Base-by-base conservation (phyloP, 2,329 filamentous ascomycete genomes). In the Aquanectria penicillioides region DNA sequence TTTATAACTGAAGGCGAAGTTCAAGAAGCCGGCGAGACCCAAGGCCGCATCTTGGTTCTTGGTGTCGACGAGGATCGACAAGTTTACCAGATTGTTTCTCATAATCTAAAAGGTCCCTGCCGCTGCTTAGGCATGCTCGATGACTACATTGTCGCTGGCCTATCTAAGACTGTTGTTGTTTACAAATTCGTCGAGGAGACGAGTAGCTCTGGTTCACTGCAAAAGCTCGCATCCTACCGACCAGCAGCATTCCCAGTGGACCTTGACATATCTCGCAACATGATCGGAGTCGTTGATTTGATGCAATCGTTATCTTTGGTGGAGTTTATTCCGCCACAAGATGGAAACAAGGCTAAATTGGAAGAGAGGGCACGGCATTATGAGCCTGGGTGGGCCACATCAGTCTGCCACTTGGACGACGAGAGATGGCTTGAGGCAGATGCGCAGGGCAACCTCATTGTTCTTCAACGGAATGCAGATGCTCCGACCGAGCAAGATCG, bases 261-360 rank as follows among this genome's bases (percentile, higher is more conserved):
- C 65, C 74, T 98, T 6, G 87, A 89, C 9, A 84, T 97, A 12
- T 86, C 87, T 1, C 90, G 85, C 1, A 88, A 89, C 65, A 82
- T 86, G 20, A 94, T 99, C 62, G 92, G 91, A 0, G 88, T 98
- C 9, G 91, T 90, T 1, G 95, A 99, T 71, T 79, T 99, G 40
- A 97, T 97, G 91, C 97, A 98, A 77, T 97, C 92, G 2, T 81
- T 97, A 20, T 89, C 90, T 1, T 79, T 98, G 6, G 81, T 97
- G 8, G 83, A 95, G 71, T 95, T 90, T 71, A 80, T 82, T 0
- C 82, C 83, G 3, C 83, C 86, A 2, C 74, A 81, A 18, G 77
- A 85, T 3, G 86, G 84, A 1, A 75, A 84, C n/a, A 77, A 83
- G 10, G 85, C 89, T 51, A 85, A 81, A 49, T 81, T 98, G 7